phyloP scores from a whole-genome alignment of 306 rosid species.

The Malus orientalis region DNA sequence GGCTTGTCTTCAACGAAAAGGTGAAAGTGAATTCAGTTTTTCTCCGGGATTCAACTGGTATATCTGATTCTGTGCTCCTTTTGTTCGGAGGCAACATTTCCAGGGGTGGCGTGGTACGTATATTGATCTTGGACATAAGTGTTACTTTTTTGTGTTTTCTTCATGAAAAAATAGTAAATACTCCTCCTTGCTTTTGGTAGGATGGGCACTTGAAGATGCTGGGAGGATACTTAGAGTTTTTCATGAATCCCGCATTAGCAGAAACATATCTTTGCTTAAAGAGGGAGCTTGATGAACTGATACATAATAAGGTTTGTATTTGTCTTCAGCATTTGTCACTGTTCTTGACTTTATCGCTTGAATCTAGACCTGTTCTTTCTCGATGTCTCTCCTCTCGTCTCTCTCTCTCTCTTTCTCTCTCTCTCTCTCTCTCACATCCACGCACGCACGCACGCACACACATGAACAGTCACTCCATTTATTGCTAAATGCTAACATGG shows the following conservation, averaged over 20 bases:
- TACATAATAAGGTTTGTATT: conserved; percentile 63
- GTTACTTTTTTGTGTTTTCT: conserved; percentile 1
- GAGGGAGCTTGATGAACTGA: conserved; percentile 65
- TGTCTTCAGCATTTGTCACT: not conserved
- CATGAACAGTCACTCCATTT: not conserved
- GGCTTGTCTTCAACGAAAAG: conserved; percentile 95
- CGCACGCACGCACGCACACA: not conserved
- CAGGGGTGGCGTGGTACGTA: conserved; percentile 36
- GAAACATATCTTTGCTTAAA: conserved; percentile 57
- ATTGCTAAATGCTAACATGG: not conserved
- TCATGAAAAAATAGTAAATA: not conserved
- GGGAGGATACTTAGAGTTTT: conserved; percentile 68
- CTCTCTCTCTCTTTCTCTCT: not conserved
- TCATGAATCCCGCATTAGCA: conserved; percentile 80
- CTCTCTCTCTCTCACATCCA: not conserved
- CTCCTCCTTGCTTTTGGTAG: conserved; percentile 25
- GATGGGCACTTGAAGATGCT: conserved; percentile 59
- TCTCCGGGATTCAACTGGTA: conserved; percentile 87
- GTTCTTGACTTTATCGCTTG: not conserved
- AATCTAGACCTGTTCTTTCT: not conserved
- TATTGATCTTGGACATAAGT: not conserved
- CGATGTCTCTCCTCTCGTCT: not conserved
- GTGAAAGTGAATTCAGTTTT: conserved; percentile 91
- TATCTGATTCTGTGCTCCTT: conserved; percentile 76
- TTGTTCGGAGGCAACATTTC: conserved; percentile 76